Conservation (phyloP, 305 asterid species). For the Solanum chacoense region DNA sequence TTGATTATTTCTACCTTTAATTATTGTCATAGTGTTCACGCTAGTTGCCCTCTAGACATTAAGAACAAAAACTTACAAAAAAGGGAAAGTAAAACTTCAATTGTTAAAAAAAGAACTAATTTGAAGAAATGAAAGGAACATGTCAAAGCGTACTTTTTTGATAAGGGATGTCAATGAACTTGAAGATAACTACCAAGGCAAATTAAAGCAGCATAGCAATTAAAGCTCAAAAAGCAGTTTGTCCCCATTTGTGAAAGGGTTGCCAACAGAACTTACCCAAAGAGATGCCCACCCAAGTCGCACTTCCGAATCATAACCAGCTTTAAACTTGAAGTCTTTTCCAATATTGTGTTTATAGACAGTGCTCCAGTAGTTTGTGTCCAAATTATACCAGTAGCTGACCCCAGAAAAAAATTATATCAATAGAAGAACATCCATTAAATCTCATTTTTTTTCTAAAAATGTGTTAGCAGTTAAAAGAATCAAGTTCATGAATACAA, state of each 20-base stretch:
- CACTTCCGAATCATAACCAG: constrained; percentile 87
- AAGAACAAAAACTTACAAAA: neutral
- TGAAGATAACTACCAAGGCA: neutral
- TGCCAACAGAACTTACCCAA: constrained; percentile 49
- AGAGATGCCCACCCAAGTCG: constrained; percentile 96
- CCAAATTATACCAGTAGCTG: constrained; percentile 76
- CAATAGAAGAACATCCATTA: neutral
- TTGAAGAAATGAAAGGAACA: neutral
- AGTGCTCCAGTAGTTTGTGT: constrained; percentile 64
- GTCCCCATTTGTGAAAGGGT: neutral
- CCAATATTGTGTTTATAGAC: constrained; percentile 78
- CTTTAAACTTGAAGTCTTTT: constrained; percentile 78
- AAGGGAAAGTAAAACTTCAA: neutral
- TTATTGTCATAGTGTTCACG: neutral
- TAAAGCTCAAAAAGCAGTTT: neutral
- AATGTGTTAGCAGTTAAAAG: neutral
- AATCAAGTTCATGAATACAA: neutral
- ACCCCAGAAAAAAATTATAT: constrained; percentile 7
- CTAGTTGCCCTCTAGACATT: neutral
- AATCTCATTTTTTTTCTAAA: neutral
- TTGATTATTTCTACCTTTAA: neutral
- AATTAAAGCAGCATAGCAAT: neutral
- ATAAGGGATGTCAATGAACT: neutral
- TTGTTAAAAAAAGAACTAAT: neutral
- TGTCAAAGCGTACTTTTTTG: neutral